A percentile compares a stretch with the other conserved stretches of the same genome.
These are phyloP conservation scores for Aspergillus sp. DNA, from an alignment of 2,329 filamentous ascomycete genomes.

Conservation along the genomic window DNA sequence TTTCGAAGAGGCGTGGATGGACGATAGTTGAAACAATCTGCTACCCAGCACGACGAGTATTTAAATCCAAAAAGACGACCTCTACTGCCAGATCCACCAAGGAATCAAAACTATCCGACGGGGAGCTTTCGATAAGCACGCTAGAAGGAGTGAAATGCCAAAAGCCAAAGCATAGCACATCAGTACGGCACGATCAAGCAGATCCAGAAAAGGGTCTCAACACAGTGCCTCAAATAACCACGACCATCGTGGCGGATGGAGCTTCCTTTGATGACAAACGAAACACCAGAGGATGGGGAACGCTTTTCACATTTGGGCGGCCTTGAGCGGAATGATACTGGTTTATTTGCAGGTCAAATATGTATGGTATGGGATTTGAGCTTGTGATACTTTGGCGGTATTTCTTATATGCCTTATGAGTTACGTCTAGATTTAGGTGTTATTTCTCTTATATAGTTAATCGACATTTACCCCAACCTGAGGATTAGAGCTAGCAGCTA, in stretches of 20 bases:
- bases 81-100: slow-evolving; percentile 17
- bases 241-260: too few relatives aligned
- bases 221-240: neutral
- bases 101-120: neutral
- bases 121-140: neutral
- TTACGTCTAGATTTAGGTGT: too few relatives aligned
- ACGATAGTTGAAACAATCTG: slow-evolving; percentile 68
- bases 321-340: neutral
- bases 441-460: too few relatives aligned
- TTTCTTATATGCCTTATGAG: too few relatives aligned
- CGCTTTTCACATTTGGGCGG: neutral
- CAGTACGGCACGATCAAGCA: too few relatives aligned
- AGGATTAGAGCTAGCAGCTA: too few relatives aligned
- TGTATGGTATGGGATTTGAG: neutral
- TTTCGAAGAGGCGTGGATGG: slow-evolving; percentile 84
- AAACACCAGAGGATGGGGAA: neutral
- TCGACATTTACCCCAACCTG: too few relatives aligned
- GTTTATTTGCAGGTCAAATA: neutral
- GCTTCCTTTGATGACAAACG: too few relatives aligned
- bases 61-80: slow-evolving; percentile 17
- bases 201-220: neutral
- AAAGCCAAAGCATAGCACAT: too few relatives aligned
- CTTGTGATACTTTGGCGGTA: too few relatives aligned
- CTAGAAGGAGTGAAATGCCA: too few relatives aligned
- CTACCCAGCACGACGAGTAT: slow-evolving; percentile 54